phyloP scores from a whole-genome alignment of 1,139 yeast genomes.

The Geotrichum restrictum region DNA sequence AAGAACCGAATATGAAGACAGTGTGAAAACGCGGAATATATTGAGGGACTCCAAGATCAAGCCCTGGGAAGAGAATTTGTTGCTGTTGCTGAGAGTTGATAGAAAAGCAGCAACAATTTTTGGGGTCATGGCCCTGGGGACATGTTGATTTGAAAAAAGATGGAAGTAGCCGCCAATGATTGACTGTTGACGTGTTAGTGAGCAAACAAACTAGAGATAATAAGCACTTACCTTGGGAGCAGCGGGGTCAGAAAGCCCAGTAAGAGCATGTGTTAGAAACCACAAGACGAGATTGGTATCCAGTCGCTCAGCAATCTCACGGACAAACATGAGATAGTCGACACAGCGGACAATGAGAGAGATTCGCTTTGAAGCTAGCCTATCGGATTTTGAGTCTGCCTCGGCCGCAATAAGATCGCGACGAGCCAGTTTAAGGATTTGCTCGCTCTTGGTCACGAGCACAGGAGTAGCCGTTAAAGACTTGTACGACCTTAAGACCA shows the following conservation, averaged over 20 bases:
- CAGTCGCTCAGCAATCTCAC: constrained; percentile 26
- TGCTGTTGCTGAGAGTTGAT: constrained; percentile 24
- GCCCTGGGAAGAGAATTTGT: constrained; percentile 27
- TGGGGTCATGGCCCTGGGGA: constrained; percentile 26
- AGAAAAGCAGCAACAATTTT: constrained; percentile 27
- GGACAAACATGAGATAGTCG: constrained; percentile 28
- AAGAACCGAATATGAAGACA: constrained; percentile 25
- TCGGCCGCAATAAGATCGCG: constrained; percentile 16
- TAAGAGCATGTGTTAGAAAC: constrained; percentile 29
- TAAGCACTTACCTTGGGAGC: constrained; percentile 22
- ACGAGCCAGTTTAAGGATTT: constrained; percentile 10
- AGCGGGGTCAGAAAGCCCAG: constrained; percentile 24
- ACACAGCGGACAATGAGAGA: constrained; percentile 28
- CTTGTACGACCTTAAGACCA: constrained; percentile 2
- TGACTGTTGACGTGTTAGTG: constrained; percentile 20
- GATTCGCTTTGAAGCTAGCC: constrained; percentile 10
- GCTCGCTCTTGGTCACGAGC: constrained; percentile 4
- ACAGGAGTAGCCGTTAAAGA: background rate
- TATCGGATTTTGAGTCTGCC: constrained; percentile 1
- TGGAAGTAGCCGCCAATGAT: constrained; percentile 31
- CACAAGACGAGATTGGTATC: constrained; percentile 27
- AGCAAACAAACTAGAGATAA: constrained; percentile 1
- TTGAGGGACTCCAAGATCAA: constrained; percentile 28
- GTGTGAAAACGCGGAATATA: constrained; percentile 7
- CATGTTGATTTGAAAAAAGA: constrained; percentile 29